phyloP scores from a whole-genome alignment of 441 rosid species.

The Populus hybrid region DNA sequence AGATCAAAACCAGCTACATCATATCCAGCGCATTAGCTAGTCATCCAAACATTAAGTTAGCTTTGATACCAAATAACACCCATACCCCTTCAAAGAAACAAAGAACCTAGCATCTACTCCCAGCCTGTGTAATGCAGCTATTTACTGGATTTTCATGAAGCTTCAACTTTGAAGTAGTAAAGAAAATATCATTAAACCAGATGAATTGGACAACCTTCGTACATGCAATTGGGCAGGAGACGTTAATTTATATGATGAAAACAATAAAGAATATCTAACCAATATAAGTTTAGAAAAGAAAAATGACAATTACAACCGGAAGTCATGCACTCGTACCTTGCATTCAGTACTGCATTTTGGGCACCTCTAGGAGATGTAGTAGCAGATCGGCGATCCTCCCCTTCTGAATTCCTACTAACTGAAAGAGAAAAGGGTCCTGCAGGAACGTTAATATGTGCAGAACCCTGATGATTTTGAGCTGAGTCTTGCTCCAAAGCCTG shows the following conservation, averaged over 20 bases:
- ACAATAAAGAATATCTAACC: no score
- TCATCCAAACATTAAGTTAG: neutral
- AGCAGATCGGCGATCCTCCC: slow-evolving; percentile 44
- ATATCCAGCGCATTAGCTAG: neutral
- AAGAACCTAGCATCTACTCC: neutral
- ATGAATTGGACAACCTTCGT: neutral
- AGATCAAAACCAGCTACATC: neutral
- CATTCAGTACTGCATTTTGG: slow-evolving; percentile 44
- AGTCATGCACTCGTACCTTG: slow-evolving; percentile 41
- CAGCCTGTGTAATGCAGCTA: neutral
- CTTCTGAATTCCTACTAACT: slow-evolving; percentile 61
- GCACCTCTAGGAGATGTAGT: slow-evolving; percentile 46
- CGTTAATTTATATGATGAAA: no score
- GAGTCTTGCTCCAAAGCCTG: slow-evolving; percentile 52
- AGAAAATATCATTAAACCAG: neutral
- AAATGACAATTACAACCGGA: neutral
- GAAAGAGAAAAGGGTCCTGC: slow-evolving; percentile 70
- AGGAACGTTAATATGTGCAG: slow-evolving; percentile 62
- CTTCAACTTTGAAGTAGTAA: neutral
- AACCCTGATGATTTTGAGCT: slow-evolving; percentile 49
- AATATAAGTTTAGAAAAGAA: no score
- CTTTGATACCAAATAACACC: neutral
- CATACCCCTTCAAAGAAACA: neutral
- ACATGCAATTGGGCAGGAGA: neutral
- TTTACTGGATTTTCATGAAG: neutral